Evolutionary conservation across 148 eudicot genomes (phyloP).

Genomic region (Spergularia marina): DNA sequence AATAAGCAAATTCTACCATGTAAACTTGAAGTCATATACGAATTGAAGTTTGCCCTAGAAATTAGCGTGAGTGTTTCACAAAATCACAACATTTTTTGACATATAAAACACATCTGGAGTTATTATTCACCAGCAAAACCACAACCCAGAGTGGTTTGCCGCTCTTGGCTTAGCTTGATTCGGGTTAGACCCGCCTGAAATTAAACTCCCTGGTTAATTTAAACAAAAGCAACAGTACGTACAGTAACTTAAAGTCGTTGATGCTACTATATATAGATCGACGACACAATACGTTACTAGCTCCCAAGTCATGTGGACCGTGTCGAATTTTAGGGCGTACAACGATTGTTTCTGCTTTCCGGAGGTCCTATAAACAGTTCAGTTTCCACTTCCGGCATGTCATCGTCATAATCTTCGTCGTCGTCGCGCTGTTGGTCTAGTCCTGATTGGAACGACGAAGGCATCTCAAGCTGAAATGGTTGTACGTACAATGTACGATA

Average conservation of each 20-base stretch:
- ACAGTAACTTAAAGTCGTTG: neutral
- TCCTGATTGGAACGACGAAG: slow-evolving; percentile 7
- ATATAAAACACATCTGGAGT: slow-evolving; percentile 8
- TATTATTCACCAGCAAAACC: slow-evolving; percentile 9
- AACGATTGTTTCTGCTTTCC: slow-evolving; percentile 18
- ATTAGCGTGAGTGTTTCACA: neutral
- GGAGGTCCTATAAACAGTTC: slow-evolving; percentile 54
- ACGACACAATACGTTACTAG: neutral
- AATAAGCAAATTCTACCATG: no score
- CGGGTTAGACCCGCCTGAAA: neutral
- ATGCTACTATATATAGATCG: no score
- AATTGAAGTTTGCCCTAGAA: no score
- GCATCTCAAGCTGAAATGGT: slow-evolving; percentile 19
- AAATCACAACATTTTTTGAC: neutral
- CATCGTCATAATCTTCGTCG: slow-evolving; percentile 6
- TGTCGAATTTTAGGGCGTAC: neutral
- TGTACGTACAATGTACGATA: neutral
- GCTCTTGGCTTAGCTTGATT: neutral
- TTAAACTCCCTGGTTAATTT: no score
- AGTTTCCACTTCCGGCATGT: slow-evolving; percentile 41
- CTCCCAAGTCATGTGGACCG: neutral
- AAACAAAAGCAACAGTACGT: no score
- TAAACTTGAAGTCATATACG: no score
- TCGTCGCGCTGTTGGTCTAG: neutral
- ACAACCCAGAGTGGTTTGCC: neutral